A percentile compares a stretch with the other conserved stretches of the same genome.
phyloP scores from a whole-genome alignment of 345 rosid species.

The Garcia nutans region DNA sequence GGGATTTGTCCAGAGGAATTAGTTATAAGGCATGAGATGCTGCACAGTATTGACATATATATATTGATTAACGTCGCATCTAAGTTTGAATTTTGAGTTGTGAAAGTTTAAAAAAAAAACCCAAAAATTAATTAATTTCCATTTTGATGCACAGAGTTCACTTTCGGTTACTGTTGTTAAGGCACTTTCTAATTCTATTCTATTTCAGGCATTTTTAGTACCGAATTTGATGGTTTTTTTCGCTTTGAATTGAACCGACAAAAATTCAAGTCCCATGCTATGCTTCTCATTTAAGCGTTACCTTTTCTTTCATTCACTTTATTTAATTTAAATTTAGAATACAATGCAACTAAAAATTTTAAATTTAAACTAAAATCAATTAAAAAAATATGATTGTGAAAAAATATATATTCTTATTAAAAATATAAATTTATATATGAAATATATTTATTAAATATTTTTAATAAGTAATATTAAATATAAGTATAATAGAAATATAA shows the following conservation, averaged over 20 bases:
- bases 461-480: no score
- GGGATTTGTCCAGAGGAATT: no score
- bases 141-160: neutral
- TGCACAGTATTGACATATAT: neutral
- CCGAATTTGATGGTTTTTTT: conserved; percentile 1
- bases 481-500: no score
- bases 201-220: neutral
- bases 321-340: no score
- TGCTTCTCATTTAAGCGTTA: conserved; percentile 4
- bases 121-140: neutral
- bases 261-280: neutral
- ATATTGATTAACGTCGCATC: conserved; percentile 13
- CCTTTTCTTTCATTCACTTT: neutral
- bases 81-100: neutral
- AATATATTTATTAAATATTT: no score
- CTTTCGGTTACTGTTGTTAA: conserved; percentile 10
- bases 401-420: no score
- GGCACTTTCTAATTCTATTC: neutral
- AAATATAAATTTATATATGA: no score
- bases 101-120: no score
- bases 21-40: no score
- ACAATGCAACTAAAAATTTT: no score
- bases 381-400: no score
- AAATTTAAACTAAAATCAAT: no score
- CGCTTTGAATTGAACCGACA: neutral